These are phyloP conservation scores for Musa balbisiana DNA, from an alignment of 202 grass and related monocot genomes.

Conservation along the genomic window DNA sequence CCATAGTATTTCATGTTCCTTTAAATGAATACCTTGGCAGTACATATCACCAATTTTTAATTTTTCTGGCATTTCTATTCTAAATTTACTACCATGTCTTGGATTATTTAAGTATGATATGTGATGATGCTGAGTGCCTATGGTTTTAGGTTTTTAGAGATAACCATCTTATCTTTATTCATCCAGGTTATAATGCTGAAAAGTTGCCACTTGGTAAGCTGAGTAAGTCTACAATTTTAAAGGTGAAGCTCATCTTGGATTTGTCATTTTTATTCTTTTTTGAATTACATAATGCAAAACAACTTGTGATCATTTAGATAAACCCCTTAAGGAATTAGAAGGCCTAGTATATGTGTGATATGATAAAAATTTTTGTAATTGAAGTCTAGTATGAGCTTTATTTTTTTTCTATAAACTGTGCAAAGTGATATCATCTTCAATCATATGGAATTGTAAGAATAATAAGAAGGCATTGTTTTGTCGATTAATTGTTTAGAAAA, in stretches of 20 bases:
- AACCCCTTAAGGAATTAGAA: too few species aligned
- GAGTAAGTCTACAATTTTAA: conserved; percentile 88
- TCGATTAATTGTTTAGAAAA: too few species aligned
- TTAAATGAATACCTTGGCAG: conserved; percentile 4
- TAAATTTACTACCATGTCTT: conserved; percentile 20
- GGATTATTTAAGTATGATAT: neutral
- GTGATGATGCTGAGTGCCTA: neutral
- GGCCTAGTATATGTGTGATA: too few species aligned
- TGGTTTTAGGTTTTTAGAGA: neutral
- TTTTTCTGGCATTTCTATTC: conserved; percentile 3
- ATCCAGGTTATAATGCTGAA: conserved; percentile 89
- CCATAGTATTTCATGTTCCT: too few species aligned
- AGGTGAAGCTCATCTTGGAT: conserved; percentile 40
- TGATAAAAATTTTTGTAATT: too few species aligned
- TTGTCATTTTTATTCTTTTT: conserved; percentile 8
- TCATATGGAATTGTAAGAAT: too few species aligned
- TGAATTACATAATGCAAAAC: conserved; percentile 12
- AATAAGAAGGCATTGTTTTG: too few species aligned
- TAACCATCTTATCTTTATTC: conserved; percentile 18
- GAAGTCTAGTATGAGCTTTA: too few species aligned
- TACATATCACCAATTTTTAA: neutral
- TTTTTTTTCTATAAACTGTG: too few species aligned
- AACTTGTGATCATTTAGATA: neutral
- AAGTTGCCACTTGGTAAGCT: conserved; percentile 95
- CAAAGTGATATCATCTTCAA: too few species aligned